phyloP scores from a whole-genome alignment of 805 yeast genomes.

The Yamadazyma insecticola region DNA sequence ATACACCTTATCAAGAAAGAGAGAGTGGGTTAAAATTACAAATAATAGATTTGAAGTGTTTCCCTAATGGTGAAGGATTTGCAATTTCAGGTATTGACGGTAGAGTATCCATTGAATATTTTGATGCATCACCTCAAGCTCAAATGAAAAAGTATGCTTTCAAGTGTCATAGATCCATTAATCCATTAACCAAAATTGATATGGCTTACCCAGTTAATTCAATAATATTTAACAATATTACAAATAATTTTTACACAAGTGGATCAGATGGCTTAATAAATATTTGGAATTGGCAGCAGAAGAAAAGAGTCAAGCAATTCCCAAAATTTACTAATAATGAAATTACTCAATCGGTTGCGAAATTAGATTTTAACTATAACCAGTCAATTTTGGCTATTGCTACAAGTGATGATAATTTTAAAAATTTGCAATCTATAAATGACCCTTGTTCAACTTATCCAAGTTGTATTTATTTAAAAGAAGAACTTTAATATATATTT shows the following conservation, averaged over 20 bases:
- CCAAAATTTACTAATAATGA: conserved; percentile 8
- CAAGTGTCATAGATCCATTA: conserved; percentile 63
- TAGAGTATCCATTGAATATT: conserved; percentile 68
- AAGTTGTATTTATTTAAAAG: too few species aligned
- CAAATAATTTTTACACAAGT: conserved; percentile 43
- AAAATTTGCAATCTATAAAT: too few species aligned
- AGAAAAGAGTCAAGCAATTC: conserved; percentile 41
- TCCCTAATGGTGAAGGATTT: conserved; percentile 53
- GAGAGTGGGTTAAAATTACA: conserved; percentile 68
- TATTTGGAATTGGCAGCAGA: conserved; percentile 45
- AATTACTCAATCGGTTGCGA: conserved; percentile 18
- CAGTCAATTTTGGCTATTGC: conserved; percentile 29
- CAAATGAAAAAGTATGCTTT: conserved; percentile 64
- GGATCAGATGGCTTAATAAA: conserved; percentile 50
- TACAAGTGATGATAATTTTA: conserved; percentile 41
- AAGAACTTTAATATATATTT: too few species aligned
- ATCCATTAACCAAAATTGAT: conserved; percentile 38
- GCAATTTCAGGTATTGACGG: conserved; percentile 79
- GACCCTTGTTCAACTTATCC: too few species aligned
- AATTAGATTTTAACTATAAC: conserved; percentile 15
- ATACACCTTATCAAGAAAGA: conserved; percentile 43
- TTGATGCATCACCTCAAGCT: conserved; percentile 43
- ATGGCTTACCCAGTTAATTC: conserved; percentile 51
- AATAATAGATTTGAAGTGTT: conserved; percentile 49
- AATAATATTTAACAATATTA: conserved; percentile 35